Evolutionary conservation across 495 filamentous ascomycete genomes (phyloP), one percentile per base, ranked within the genome.

Genomic region (Aspergillus bertholletiae): DNA sequence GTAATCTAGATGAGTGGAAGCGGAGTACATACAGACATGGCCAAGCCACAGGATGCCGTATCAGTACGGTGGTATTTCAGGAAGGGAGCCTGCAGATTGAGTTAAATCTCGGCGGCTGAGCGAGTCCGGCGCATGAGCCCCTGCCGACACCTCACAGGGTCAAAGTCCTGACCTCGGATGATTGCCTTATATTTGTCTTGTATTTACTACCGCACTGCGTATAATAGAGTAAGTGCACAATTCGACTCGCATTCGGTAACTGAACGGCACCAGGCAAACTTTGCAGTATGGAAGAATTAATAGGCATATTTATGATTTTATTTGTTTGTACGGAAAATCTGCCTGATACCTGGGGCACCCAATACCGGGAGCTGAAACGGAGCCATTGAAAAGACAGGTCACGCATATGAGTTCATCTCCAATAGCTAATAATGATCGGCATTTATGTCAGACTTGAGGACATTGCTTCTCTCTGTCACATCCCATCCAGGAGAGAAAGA

Each of bases 31-130:
- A n/a, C 20, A 7, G 39, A 43, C 18, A 43, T 43, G 39, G 39
- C 39, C 22, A 37, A 35, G 28, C 46, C 46, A 49, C 18, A 32
- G 11, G n/a, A 32, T 5, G 13, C 9, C 30, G 17, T 3, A 20
- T 32, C 27, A 5, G 46, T 22, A 32, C 30, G 15, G n/a, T 12
- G 46, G 46, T 37, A 35, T 49, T 49, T 37, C 46, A 22, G 26
- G 26, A 32, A 35, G 46, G 46, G 46, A 50, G 41, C 37, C 20
- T 53, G 58, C 58, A 56, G 58, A 57, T 51, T 50, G 45, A 55
- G 48, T 54, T 54, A 55, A n/a, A 54, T 51, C 54, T 41, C 41
- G 37, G 22, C 46, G 46, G 39, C 13, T n/a, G 46, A 53, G 39
- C 46, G 18, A 35, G 46, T 21, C 37, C 46, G 34, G 28, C 46